Percentiles rank a stretch among this genome's conserved stretches.
phyloP scores from a whole-genome alignment of 2,329 filamentous ascomycete genomes.

The Stagonosporopsis tanaceti region DNA sequence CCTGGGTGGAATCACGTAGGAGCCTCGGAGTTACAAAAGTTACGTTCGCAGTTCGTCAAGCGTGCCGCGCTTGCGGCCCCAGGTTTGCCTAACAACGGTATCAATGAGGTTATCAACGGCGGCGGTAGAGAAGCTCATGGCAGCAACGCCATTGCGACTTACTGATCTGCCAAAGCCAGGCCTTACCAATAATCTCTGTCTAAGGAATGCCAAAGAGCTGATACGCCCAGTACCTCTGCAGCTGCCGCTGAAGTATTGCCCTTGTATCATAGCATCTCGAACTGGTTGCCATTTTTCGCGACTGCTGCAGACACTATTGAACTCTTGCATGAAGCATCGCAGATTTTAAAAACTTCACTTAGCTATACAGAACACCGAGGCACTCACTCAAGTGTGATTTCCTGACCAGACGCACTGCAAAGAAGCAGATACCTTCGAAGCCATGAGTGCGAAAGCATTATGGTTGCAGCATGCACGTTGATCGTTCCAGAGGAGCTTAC shows the following conservation, averaged over 20 bases:
- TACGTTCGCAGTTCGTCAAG: not conserved
- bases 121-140: not conserved
- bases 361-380: not conserved
- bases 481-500: not conserved
- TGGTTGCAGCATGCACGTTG: not conserved
- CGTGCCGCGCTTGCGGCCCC: not conserved
- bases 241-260: not conserved
- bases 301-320: constrained; percentile 7
- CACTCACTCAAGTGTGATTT: not conserved
- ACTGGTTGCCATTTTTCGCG: not conserved
- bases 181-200: not conserved
- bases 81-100: constrained; percentile 5
- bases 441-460: not conserved
- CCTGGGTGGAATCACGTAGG: not conserved
- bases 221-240: not conserved
- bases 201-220: not conserved
- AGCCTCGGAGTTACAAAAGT: not conserved
- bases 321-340: not conserved
- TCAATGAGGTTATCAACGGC: constrained; percentile 11
- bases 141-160: not conserved
- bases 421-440: constrained; percentile 1
- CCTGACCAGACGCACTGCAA: not conserved
- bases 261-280: not conserved
- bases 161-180: constrained; percentile 4
- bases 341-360: not conserved